These are phyloP conservation scores for Alternaria sp. DNA, from an alignment of 2,329 filamentous ascomycete species.

Conservation along the genomic window DNA sequence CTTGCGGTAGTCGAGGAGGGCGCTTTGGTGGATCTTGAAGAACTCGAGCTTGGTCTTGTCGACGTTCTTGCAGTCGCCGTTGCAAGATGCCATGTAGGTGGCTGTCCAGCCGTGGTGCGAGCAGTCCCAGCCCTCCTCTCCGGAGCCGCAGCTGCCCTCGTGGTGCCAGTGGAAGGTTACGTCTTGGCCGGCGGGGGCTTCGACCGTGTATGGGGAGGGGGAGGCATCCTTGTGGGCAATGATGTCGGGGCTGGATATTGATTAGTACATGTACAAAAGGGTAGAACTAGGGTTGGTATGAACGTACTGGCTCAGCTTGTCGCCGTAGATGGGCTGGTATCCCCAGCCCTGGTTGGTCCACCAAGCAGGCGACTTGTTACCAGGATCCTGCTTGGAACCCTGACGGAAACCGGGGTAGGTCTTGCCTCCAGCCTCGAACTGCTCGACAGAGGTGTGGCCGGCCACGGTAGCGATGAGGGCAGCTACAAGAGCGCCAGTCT, in stretches of 20 bases:
- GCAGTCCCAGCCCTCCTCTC: slow-evolving; percentile 43
- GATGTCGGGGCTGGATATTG: slow-evolving; percentile 25
- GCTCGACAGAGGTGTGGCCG: slow-evolving; percentile 38
- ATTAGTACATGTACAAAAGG: background rate
- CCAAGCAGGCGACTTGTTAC: slow-evolving; percentile 40
- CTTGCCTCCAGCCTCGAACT: slow-evolving; percentile 33
- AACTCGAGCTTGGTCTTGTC: slow-evolving; percentile 39
- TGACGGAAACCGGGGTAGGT: slow-evolving; percentile 39
- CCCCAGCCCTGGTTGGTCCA: slow-evolving; percentile 44
- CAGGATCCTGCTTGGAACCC: slow-evolving; percentile 31
- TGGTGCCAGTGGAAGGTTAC: slow-evolving; percentile 44
- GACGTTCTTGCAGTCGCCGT: slow-evolving; percentile 42
- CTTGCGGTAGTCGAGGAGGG: slow-evolving; percentile 34
- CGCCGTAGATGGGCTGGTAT: slow-evolving; percentile 36
- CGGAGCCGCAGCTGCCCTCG: slow-evolving; percentile 28
- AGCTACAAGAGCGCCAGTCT: slow-evolving; percentile 34
- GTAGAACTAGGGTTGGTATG: background rate
- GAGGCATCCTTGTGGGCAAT: slow-evolving; percentile 41
- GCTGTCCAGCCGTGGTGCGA: slow-evolving; percentile 43
- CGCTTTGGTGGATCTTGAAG: slow-evolving; percentile 44
- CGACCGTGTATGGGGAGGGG: slow-evolving; percentile 37
- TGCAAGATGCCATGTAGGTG: slow-evolving; percentile 40
- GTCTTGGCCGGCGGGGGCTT: slow-evolving; percentile 34
- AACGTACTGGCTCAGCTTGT: slow-evolving; percentile 25
- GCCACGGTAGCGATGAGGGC: slow-evolving; percentile 32